Evolutionary conservation across 2,329 filamentous ascomycete species (phyloP).

Genomic region (Ascomycota sp.): DNA sequence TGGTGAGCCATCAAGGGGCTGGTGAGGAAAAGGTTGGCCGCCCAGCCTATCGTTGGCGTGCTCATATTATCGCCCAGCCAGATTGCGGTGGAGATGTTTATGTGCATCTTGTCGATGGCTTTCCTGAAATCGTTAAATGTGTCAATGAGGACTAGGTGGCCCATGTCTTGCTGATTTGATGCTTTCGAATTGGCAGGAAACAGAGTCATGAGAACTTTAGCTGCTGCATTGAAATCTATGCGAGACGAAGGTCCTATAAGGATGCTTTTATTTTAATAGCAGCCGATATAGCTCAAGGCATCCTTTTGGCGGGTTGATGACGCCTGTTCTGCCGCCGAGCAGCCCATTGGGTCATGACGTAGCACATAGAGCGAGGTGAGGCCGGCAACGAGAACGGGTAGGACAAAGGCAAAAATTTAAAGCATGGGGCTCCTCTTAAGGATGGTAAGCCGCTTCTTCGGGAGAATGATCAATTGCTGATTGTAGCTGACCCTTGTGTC

Average conservation of each 20-base stretch:
- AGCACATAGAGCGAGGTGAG: conserved; percentile 60
- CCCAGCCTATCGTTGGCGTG: conserved; percentile 49
- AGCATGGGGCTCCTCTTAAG: conserved; percentile 61
- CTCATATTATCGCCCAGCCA: conserved; percentile 46
- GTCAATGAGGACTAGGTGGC: conserved; percentile 32
- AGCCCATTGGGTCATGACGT: conserved; percentile 28
- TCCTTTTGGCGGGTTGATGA: conserved; percentile 18
- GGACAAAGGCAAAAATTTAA: conserved; percentile 50
- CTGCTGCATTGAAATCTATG: conserved; percentile 4
- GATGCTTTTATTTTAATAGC: no score
- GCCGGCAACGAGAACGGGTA: conserved; percentile 63
- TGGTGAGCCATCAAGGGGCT: conserved; percentile 45
- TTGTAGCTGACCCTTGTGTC: conserved; percentile 50
- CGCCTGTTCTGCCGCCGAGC: conserved; percentile 26
- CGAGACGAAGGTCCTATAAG: no score
- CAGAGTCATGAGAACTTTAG: not conserved
- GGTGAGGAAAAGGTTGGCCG: conserved; percentile 37
- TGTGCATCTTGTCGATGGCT: conserved; percentile 41
- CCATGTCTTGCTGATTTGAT: conserved; percentile 3
- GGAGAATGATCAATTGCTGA: conserved; percentile 52
- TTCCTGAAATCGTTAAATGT: conserved; percentile 47
- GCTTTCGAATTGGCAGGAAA: no score
- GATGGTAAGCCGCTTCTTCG: conserved; percentile 58
- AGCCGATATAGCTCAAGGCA: conserved; percentile 11
- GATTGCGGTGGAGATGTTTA: conserved; percentile 53